These are phyloP conservation scores for Saprolegnia diclina DNA, from an alignment of 352 stramenopile genomes.

Conservation along the genomic window DNA sequence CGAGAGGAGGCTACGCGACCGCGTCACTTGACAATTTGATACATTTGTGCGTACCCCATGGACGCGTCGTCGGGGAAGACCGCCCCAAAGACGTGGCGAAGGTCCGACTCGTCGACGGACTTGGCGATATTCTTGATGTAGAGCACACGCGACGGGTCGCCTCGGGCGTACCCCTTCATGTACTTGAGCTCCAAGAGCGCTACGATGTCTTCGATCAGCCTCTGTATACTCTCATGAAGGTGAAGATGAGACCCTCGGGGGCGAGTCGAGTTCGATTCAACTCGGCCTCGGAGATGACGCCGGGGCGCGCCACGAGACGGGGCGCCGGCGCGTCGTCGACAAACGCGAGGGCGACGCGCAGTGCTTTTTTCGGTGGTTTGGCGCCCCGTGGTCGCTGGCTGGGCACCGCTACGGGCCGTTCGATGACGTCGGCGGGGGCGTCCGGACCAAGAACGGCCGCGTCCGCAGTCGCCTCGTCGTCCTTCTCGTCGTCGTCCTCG, in stretches of 20 bases:
- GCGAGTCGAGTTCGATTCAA: slow-evolving; percentile 39
- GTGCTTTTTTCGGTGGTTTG: slow-evolving; percentile 11
- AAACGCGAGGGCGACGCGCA: neutral
- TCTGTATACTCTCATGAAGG: neutral
- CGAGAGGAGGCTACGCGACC: slow-evolving; percentile 34
- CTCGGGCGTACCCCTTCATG: slow-evolving; percentile 64
- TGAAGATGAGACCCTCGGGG: slow-evolving; percentile 30
- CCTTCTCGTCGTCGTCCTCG: slow-evolving; percentile 8
- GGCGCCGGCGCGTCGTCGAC: neutral
- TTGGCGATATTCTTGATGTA: slow-evolving; percentile 83
- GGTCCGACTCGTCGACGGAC: slow-evolving; percentile 39
- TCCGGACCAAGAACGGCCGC: too few species aligned
- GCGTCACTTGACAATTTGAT: neutral
- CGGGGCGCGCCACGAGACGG: slow-evolving; percentile 30
- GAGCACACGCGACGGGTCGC: slow-evolving; percentile 46
- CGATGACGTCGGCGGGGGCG: too few species aligned
- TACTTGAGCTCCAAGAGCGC: slow-evolving; percentile 42
- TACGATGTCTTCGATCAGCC: slow-evolving; percentile 15
- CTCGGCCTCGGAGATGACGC: slow-evolving; percentile 56
- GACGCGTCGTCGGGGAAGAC: slow-evolving; percentile 32
- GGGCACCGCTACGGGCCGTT: neutral
- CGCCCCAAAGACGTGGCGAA: slow-evolving; percentile 46
- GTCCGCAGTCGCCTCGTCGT: neutral
- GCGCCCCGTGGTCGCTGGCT: neutral
- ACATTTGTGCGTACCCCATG: slow-evolving; percentile 31